phyloP scores from a whole-genome alignment of 441 rosid species.

The Pelargonium cotyledonis region DNA sequence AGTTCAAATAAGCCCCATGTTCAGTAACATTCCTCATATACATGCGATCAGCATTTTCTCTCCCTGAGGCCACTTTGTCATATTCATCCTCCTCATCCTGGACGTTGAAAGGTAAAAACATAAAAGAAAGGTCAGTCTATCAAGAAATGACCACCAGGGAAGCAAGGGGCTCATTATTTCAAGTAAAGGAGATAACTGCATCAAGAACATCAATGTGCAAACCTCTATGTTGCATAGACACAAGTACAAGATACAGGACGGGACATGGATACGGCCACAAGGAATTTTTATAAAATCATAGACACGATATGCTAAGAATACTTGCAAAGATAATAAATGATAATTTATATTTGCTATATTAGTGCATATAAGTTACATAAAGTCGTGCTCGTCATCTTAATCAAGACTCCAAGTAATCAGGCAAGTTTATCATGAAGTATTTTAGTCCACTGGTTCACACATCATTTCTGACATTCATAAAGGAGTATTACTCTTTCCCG shows the following conservation, averaged over 20 bases:
- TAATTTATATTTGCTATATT: no score
- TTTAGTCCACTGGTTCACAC: neutral
- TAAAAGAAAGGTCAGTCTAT: neutral
- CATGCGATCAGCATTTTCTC: slow-evolving; percentile 29
- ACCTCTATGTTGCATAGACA: neutral
- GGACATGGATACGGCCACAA: no score
- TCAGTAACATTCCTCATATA: slow-evolving; percentile 26
- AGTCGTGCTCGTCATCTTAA: no score
- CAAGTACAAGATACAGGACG: no score
- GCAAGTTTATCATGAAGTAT: neutral
- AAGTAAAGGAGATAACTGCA: neutral
- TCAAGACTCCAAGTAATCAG: neutral
- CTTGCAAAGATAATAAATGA: no score
- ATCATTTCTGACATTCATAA: neutral
- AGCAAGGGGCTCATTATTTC: neutral
- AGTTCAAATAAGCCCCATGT: slow-evolving; percentile 24
- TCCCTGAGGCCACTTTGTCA: slow-evolving; percentile 45
- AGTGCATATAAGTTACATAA: no score
- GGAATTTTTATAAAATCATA: no score
- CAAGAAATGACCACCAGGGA: neutral
- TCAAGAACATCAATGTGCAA: neutral
- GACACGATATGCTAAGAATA: no score
- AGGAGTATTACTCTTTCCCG: no score
- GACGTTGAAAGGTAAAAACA: neutral
- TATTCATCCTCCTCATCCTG: slow-evolving; percentile 54